Evolutionary conservation across 2,329 filamentous ascomycete genomes (phyloP).

Genomic region (Clonostachys solani): DNA sequence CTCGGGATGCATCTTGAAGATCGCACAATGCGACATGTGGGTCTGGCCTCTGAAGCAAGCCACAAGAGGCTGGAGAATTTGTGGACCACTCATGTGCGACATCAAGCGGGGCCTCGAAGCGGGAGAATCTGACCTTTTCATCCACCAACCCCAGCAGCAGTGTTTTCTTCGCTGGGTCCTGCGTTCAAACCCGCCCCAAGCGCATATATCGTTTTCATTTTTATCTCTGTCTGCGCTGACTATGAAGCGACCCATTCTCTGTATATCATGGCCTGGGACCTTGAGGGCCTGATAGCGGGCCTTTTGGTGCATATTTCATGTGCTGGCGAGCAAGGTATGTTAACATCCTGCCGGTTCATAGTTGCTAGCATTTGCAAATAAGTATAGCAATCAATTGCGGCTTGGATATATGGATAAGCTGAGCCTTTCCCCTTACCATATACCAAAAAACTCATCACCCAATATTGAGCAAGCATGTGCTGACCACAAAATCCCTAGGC

Average conservation of each 20-base stretch:
- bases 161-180: neutral
- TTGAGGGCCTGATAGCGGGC: slow-evolving; percentile 29
- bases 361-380: neutral
- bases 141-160: neutral
- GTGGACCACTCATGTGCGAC: too few species aligned
- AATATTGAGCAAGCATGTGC: neutral
- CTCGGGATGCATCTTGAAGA: too few species aligned
- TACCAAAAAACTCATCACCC: neutral
- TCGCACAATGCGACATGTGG: too few species aligned
- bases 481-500: slow-evolving; percentile 12
- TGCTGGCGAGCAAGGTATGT: slow-evolving; percentile 29
- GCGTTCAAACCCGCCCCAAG: neutral
- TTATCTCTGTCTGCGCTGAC: slow-evolving; percentile 1
- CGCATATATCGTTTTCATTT: neutral
- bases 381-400: neutral
- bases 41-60: too few species aligned
- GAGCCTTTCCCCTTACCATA: too few species aligned
- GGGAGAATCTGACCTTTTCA: neutral
- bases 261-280: slow-evolving; percentile 27
- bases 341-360: neutral
- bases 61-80: neutral
- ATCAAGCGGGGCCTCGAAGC: too few species aligned
- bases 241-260: slow-evolving; percentile 14
- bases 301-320: slow-evolving; percentile 29
- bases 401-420: neutral